Percentiles rank a stretch among this genome's conserved stretches.
Evolutionary conservation across 1,284 basidiomycete genomes (phyloP).

Genomic region (Clitocybe nebularis): DNA sequence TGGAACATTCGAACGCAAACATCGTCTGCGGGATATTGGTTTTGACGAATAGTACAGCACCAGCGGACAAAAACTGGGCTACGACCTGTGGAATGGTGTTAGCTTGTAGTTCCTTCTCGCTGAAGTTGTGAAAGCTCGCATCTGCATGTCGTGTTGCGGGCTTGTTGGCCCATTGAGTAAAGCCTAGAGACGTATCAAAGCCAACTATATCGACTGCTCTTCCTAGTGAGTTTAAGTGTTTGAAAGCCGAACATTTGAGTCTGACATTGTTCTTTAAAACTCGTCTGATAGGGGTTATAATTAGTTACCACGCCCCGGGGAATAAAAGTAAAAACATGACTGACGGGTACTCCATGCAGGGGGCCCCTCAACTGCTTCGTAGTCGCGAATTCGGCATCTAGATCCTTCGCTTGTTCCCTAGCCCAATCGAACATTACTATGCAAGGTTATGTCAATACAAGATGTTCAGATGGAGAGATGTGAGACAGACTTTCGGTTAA

Average conservation of each 20-base stretch:
- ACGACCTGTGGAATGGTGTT: constrained; percentile 41
- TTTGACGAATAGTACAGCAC: constrained; percentile 45
- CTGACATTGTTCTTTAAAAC: constrained; percentile 61
- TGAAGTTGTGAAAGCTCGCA: no score
- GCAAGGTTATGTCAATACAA: not conserved
- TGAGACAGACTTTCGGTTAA: constrained; percentile 63
- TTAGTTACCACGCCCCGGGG: not conserved
- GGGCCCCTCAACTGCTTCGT: constrained; percentile 65
- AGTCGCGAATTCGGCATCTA: constrained; percentile 63
- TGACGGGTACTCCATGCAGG: constrained; percentile 80
- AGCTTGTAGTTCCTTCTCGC: no score
- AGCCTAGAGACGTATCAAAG: constrained; percentile 71
- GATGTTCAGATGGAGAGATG: not conserved
- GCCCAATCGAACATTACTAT: constrained; percentile 71
- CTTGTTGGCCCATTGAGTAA: constrained; percentile 61
- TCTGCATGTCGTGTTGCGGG: constrained; percentile 56
- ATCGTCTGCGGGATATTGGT: constrained; percentile 80
- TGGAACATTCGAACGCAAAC: constrained; percentile 84
- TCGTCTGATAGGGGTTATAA: constrained; percentile 23
- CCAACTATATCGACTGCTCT: constrained; percentile 54
- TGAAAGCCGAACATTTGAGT: no score
- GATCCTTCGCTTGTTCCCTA: constrained; percentile 52
- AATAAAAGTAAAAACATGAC: constrained; percentile 22
- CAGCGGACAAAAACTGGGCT: constrained; percentile 40
- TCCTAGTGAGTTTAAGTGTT: constrained; percentile 1